Conservation (phyloP, 305 asterid species). For the Fraxinus dipetala region DNA sequence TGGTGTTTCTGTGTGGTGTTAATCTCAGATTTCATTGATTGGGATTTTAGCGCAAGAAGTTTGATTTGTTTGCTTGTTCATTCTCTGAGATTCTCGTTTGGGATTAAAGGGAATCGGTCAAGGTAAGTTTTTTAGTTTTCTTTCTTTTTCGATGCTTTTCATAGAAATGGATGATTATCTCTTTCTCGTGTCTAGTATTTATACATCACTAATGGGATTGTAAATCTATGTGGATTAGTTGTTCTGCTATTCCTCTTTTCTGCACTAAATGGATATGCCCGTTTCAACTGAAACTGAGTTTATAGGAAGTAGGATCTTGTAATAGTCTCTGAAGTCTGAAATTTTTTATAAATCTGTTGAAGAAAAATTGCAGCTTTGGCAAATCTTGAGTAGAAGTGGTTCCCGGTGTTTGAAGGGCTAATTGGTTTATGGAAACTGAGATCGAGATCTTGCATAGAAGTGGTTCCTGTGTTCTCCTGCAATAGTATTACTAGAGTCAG, state of each 20-base stretch:
- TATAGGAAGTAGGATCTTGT: background rate
- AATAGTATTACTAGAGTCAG: background rate
- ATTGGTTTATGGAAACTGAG: background rate
- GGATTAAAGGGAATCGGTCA: background rate
- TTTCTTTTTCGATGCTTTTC: background rate
- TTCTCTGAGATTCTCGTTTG: background rate
- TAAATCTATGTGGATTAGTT: background rate
- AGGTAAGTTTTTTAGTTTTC: background rate
- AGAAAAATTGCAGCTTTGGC: background rate
- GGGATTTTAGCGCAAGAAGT: background rate
- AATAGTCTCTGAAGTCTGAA: background rate
- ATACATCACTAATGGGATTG: background rate
- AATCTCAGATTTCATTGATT: background rate
- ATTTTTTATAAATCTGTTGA: background rate
- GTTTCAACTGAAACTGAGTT: background rate
- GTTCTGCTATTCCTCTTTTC: background rate
- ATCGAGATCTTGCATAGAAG: background rate
- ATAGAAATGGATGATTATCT: background rate
- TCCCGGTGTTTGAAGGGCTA: background rate
- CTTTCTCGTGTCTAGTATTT: background rate
- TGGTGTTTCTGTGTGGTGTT: background rate
- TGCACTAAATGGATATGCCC: background rate
- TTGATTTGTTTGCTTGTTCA: background rate
- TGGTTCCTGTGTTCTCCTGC: background rate
- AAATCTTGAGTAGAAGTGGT: background rate